A percentile compares a stretch with the other conserved stretches of the same genome.
These are phyloP conservation scores for Aaosphaeria pasadenensis DNA, from an alignment of 2,329 filamentous ascomycete genomes.

Conservation along the genomic window DNA sequence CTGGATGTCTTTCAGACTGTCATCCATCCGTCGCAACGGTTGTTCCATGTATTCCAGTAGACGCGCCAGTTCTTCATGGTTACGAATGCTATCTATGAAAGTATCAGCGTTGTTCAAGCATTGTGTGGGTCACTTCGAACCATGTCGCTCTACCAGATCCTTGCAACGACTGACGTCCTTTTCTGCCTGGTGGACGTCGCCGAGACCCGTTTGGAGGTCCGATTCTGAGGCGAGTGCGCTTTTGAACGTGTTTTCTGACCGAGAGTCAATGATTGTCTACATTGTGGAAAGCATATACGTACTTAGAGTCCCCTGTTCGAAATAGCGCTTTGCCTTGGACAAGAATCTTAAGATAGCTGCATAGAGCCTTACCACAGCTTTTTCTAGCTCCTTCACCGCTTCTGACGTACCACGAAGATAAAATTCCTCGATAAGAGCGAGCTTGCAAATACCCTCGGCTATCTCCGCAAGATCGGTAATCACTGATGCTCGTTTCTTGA, in stretches of 20 bases:
- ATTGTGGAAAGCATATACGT: slow-evolving; percentile 4
- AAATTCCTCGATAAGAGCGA: not conserved
- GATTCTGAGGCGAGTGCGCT: not conserved
- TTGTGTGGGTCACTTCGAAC: not conserved
- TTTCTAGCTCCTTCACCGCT: not conserved
- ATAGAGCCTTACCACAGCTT: slow-evolving; percentile 4
- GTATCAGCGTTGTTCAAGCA: not conserved
- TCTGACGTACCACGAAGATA: not conserved
- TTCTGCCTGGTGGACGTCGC: not conserved
- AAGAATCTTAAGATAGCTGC: slow-evolving; percentile 8
- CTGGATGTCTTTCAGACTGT: slow-evolving; percentile 7
- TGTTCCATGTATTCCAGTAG: slow-evolving; percentile 5
- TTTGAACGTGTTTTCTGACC: not conserved
- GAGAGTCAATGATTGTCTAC: no score
- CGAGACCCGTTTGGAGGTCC: not conserved
- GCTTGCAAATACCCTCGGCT: not conserved
- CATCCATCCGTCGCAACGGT: slow-evolving; percentile 9
- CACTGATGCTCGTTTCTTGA: not conserved
- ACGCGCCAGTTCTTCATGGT: not conserved
- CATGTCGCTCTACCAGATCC: not conserved
- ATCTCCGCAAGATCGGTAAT: not conserved
- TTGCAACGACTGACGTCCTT: not conserved
- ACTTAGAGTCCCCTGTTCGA: slow-evolving; percentile 6
- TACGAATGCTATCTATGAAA: not conserved
- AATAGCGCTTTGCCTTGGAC: slow-evolving; percentile 9